Base-by-base conservation (phyloP, 345 rosid species). In the Arabis alpina region DNA sequence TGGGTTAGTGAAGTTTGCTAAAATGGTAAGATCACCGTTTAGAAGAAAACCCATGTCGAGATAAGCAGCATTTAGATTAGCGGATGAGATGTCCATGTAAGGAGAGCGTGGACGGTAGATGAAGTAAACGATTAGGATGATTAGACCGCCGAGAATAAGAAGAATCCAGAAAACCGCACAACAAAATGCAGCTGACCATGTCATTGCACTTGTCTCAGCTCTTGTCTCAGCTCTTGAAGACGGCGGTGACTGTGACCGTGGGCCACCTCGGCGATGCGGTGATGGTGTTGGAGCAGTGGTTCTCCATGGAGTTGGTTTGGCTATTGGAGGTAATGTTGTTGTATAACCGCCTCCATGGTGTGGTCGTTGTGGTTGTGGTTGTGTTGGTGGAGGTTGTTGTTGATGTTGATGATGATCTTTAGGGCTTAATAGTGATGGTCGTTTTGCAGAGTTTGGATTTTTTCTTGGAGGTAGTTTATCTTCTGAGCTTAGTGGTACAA, bases 51-150 rank as follows among this genome's bases (percentile, higher is more conserved):
- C 96, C 79, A 87, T 79, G 79, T 94, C 99, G n/a, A 91, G 79
- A 60, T 88, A 94, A 23, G 95, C 97, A 40, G 93, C 85, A 34
- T 94, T 94, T 56, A 91, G 64, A 77, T 84, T 85, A 62, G 84
- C 97, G 9, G 80, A 71, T 3, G 91, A 61, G 70, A 89, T 77
- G 24, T 91, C 85, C 19, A 91, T 79, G 66, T 71, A 66, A 0
- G 99, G 99, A 63, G 75, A 86, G 9, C 82, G 87, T 8, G 99
- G 99, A 39, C 95, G 91, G 75, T 84, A 94, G 8, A 94, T 68
- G 9, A 94, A 90, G 74, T 94, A 94, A 5, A 91, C 76, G 30
- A 77, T 72, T 50, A 94, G 88, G n/a, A 89, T 82, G 7, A 81
- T 72, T 27, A 87, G 65, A 48, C 98, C 98, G 50, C 90, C 94